Evolutionary conservation across 129 eudicot species (phyloP).

Genomic region (Dittrichia graveolens): DNA sequence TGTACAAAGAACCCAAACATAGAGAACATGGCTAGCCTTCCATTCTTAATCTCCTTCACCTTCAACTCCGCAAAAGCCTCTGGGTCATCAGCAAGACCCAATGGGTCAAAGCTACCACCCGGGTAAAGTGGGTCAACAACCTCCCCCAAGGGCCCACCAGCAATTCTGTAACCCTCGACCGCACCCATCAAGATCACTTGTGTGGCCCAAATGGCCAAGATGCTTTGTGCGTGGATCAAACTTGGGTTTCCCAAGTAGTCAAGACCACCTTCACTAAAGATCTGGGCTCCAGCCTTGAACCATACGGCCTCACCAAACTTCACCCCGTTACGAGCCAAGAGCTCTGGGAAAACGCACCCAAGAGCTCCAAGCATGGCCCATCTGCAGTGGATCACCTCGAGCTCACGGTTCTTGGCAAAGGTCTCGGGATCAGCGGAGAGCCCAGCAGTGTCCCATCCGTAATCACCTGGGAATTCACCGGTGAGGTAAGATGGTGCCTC

Average conservation of each 20-base stretch:
- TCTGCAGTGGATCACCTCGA: slow-evolving; percentile 46
- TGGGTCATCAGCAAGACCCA: slow-evolving; percentile 80
- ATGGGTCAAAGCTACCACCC: slow-evolving; percentile 73
- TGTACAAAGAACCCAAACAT: slow-evolving; percentile 83
- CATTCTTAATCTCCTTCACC: slow-evolving; percentile 77
- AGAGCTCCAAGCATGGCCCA: slow-evolving; percentile 69
- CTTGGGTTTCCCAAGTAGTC: slow-evolving; percentile 50
- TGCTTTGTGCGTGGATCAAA: slow-evolving; percentile 46
- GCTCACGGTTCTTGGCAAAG: slow-evolving; percentile 49
- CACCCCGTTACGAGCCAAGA: slow-evolving; percentile 44
- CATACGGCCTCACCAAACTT: slow-evolving; percentile 46
- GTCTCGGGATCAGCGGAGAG: slow-evolving; percentile 45
- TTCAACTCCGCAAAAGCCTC: slow-evolving; percentile 77
- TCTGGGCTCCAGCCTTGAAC: slow-evolving; percentile 53
- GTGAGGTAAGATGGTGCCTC: slow-evolving; percentile 47
- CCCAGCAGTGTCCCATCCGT: slow-evolving; percentile 50
- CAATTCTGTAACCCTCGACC: slow-evolving; percentile 72
- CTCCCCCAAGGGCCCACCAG: slow-evolving; percentile 79
- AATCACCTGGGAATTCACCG: slow-evolving; percentile 45
- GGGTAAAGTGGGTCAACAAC: slow-evolving; percentile 78
- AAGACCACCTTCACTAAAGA: slow-evolving; percentile 47
- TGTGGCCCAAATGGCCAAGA: slow-evolving; percentile 45
- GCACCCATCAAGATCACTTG: slow-evolving; percentile 54
- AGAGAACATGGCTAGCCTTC: slow-evolving; percentile 73
- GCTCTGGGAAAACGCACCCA: slow-evolving; percentile 48